Percentiles rank a stretch among this genome's conserved stretches.
These are phyloP conservation scores for Beauveria rudraprayagi DNA, from an alignment of 2,329 filamentous ascomycete genomes.

Conservation along the genomic window DNA sequence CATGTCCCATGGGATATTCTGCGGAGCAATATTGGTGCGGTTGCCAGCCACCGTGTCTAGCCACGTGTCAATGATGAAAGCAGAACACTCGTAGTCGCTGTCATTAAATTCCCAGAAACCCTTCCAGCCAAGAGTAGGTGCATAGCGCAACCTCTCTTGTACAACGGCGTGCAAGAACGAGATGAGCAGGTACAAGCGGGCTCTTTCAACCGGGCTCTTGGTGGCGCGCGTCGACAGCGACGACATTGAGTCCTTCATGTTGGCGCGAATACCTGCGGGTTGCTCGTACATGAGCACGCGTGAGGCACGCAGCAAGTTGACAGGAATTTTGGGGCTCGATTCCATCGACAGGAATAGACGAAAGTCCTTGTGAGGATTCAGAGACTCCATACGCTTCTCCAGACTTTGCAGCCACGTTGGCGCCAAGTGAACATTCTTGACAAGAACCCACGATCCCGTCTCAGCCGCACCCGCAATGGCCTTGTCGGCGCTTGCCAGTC, in stretches of 20 bases:
- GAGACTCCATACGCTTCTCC: constrained; percentile 90
- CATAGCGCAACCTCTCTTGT: constrained; percentile 89
- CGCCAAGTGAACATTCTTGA: constrained; percentile 98
- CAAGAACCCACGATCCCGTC: constrained; percentile 87
- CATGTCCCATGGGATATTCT: constrained; percentile 95
- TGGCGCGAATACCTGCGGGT: constrained; percentile 88
- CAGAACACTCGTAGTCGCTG: constrained; percentile 96
- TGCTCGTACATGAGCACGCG: constrained; percentile 97
- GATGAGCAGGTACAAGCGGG: constrained; percentile 79
- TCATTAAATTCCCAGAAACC: constrained; percentile 99
- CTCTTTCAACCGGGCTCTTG: constrained; percentile 84
- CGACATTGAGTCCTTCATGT: constrained; percentile 96
- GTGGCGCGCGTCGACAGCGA: constrained; percentile 67
- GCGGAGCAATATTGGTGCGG: constrained; percentile 85
- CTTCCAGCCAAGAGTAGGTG: constrained; percentile 91
- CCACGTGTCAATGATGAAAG: constrained; percentile 94
- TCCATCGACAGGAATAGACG: constrained; percentile 97
- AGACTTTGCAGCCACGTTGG: constrained; percentile 94
- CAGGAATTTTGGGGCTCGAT: constrained; percentile 90
- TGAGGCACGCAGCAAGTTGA: constrained; percentile 87
- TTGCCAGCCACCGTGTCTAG: constrained; percentile 73
- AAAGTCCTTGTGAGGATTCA: constrained; percentile 91
- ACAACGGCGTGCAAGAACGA: constrained; percentile 94
- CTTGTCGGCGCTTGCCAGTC: constrained; percentile 85
- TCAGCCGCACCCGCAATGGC: constrained; percentile 89